Base-by-base conservation (phyloP, 805 yeast genomes). In the Wickerhamiella bombiphila region DNA sequence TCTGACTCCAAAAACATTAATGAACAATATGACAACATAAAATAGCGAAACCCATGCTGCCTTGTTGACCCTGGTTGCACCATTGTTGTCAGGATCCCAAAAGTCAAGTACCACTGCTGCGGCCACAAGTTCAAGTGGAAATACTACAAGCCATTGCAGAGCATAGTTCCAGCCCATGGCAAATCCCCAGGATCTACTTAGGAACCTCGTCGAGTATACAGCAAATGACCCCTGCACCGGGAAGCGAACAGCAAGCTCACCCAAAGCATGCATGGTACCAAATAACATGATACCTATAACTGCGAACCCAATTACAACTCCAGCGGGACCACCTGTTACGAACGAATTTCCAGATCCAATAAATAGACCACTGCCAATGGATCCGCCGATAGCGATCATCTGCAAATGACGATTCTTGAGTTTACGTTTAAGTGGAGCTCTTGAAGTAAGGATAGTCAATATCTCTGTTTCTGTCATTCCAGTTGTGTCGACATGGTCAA, bases 131-230 rank as follows among this genome's bases (percentile, higher is more conserved):
- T 76, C 83, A 37, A 75, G 56, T 0, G 83, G 81, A 39, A 74
- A 59, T 22, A 72, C 65, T 34, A 74, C 70, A 18, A 74, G 57
- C 70, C 72, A 70, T 51, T 72, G 75, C 40, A 74, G 50, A 38
- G 70, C 67, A 48, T 76, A 76, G 53, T 74, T 72, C 79, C 78
- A 73, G 20, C 76, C 79, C 51, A 74, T 70, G 20, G 80, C n/a
- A n/a, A n/a, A n/a, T n/a, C n/a, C n/a, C n/a, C n/a, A n/a, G n/a
- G n/a, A n/a, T n/a, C n/a, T n/a, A 42, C 74, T 79, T 32, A 74
- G 61, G 44, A 74, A 67, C 46, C 80, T 61, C 34, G 71, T 63
- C 38, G 74, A 68, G 54, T 65, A 72, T 37, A 69, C 64, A 41
- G 69, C 66, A 50, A 71, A 72, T 14, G 75, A 68, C 56, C 78